phyloP scores from a whole-genome alignment of 208 protist species.

The Herpetomonas tarakana region DNA sequence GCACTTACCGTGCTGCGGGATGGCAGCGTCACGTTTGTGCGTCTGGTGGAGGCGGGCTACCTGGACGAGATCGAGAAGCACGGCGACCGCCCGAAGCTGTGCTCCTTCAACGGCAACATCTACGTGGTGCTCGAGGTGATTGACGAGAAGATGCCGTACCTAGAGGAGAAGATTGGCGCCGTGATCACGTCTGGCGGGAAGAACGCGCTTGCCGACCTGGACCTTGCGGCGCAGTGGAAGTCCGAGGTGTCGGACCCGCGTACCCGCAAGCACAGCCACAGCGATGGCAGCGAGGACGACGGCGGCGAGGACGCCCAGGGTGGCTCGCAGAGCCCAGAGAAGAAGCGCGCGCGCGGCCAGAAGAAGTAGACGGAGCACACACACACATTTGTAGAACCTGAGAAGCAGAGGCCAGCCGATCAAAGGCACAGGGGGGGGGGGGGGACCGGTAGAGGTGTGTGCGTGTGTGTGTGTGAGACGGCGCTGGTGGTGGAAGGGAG shows the following conservation, averaged over 20 bases:
- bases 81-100: slow-evolving; percentile 17
- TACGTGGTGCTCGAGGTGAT: slow-evolving; percentile 15
- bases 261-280: slow-evolving; percentile 27
- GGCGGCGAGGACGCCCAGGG: slow-evolving; percentile 15
- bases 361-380: slow-evolving; percentile 9
- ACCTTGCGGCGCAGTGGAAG: slow-evolving; percentile 77
- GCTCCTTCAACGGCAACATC: slow-evolving; percentile 36
- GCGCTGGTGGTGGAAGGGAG: too few relatives aligned
- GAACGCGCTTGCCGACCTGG: slow-evolving; percentile 31
- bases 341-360: background rate
- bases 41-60: slow-evolving; percentile 16
- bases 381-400: background rate
- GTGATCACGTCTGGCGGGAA: slow-evolving; percentile 17
- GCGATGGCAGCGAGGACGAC: slow-evolving; percentile 8
- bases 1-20: slow-evolving; percentile 52
- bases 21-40: slow-evolving; percentile 43
- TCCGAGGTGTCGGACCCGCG: slow-evolving; percentile 63
- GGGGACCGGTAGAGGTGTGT: too few relatives aligned
- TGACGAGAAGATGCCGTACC: slow-evolving; percentile 23
- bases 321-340: slow-evolving; percentile 2
- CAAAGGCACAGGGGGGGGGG: too few relatives aligned
- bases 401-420: background rate
- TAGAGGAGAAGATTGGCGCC: slow-evolving; percentile 31
- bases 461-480: too few relatives aligned
- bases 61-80: slow-evolving; percentile 3